A percentile compares a stretch with the other conserved stretches of the same genome.
These are phyloP conservation scores for Aureobasidium uvarum DNA, from an alignment of 2,329 filamentous ascomycete genomes.

Conservation along the genomic window DNA sequence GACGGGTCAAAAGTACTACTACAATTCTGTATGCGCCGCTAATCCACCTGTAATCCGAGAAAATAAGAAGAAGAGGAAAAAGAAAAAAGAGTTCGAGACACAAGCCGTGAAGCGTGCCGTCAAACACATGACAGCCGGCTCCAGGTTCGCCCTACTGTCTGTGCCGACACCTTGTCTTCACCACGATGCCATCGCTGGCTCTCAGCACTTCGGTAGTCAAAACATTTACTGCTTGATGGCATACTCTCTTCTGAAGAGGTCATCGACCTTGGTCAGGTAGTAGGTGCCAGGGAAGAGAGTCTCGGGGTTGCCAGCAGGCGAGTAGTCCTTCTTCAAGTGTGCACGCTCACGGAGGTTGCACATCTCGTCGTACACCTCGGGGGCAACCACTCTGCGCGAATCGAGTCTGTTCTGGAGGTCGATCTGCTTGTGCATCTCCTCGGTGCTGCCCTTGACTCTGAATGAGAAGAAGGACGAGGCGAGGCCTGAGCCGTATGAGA, in stretches of 20 bases:
- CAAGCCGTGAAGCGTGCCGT: conserved; percentile 8
- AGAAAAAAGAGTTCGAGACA: conserved; percentile 10
- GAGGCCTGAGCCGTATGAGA: conserved; percentile 55
- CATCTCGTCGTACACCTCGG: conserved; percentile 54
- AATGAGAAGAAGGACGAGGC: conserved; percentile 53
- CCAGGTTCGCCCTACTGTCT: not conserved
- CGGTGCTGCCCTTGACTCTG: conserved; percentile 48
- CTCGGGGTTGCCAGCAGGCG: conserved; percentile 46
- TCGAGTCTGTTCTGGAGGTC: conserved; percentile 50
- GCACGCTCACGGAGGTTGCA: conserved; percentile 53
- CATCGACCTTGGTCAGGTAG: conserved; percentile 52
- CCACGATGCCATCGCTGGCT: conserved; percentile 10
- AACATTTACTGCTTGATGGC: conserved; percentile 48
- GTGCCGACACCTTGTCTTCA: conserved; percentile 19
- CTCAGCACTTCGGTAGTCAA: not conserved
- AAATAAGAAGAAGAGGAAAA: conserved; percentile 11
- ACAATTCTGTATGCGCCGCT: conserved; percentile 21
- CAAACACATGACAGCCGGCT: conserved; percentile 16
- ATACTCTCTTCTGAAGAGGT: conserved; percentile 53
- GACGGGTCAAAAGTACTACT: conserved; percentile 20
- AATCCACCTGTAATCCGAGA: conserved; percentile 1
- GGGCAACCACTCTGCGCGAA: conserved; percentile 46
- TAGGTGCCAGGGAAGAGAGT: conserved; percentile 50
- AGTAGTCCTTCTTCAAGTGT: conserved; percentile 52
- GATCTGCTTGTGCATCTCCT: conserved; percentile 49